A percentile compares a stretch with the other conserved stretches of the same genome.
These are phyloP conservation scores for Epichloe scottii DNA, from an alignment of 2,329 filamentous ascomycete species.

Conservation along the genomic window DNA sequence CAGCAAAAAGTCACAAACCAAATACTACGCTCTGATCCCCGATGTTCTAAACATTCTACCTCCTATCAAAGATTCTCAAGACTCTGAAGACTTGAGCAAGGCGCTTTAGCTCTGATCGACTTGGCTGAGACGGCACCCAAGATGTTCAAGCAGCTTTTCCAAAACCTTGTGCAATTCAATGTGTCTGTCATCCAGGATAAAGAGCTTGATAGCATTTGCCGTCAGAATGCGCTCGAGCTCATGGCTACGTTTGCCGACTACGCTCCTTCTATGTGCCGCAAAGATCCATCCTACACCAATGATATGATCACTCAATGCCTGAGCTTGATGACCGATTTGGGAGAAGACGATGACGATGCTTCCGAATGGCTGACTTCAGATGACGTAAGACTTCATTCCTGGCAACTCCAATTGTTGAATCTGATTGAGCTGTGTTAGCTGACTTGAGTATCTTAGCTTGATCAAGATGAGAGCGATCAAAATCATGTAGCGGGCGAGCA, in stretches of 20 bases:
- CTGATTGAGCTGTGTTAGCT: slow-evolving; percentile 8
- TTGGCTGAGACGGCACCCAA: slow-evolving; percentile 87
- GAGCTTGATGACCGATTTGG: slow-evolving; percentile 95
- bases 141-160: slow-evolving; percentile 96
- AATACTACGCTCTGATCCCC: slow-evolving; percentile 77
- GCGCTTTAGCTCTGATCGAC: slow-evolving; percentile 88
- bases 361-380: slow-evolving; percentile 87
- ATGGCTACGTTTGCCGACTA: slow-evolving; percentile 98
- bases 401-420: neutral
- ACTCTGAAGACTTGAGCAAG: slow-evolving; percentile 84
- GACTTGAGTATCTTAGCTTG: slow-evolving; percentile 44
- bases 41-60: slow-evolving; percentile 91
- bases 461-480: slow-evolving; percentile 88
- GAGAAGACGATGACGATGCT: slow-evolving; percentile 86
- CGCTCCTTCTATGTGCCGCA: slow-evolving; percentile 86
- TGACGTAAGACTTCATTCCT: slow-evolving; percentile 47
- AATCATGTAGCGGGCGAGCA: slow-evolving; percentile 98
- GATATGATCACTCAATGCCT: slow-evolving; percentile 99
- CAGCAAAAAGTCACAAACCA: slow-evolving; percentile 73
- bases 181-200: slow-evolving; percentile 93
- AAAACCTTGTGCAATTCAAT: slow-evolving; percentile 82
- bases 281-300: slow-evolving; percentile 78
- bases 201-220: slow-evolving; percentile 76
- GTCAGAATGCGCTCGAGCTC: slow-evolving; percentile 89
- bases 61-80: slow-evolving; percentile 80